Base-by-base conservation (phyloP, 345 rosid species). In the Nasturtium officinale region DNA sequence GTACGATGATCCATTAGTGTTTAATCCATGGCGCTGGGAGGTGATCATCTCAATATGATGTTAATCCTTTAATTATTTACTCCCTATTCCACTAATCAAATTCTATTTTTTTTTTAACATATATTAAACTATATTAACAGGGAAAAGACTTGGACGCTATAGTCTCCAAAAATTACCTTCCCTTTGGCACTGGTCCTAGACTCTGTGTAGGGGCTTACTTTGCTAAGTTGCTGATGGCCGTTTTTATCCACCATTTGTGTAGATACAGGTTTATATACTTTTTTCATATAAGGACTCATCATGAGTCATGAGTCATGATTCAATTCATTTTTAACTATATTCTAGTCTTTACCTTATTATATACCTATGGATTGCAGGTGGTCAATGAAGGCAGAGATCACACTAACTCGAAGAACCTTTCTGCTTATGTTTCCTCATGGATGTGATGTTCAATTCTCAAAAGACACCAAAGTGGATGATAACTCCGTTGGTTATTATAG, bases 1-100 rank as follows among this genome's bases (percentile, higher is more conserved):
- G 29, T 66, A 66, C 5, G 71, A 66, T 1, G 58, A 51, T 48
- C 71, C 71, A 17, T 48, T 48, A 1, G 28, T 35, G 21, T 66
- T 66, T 23, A 48, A 66, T 33, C 71, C 61, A 67, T 67, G 71
- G 71, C 59, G 71, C 0, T 67, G 61, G 71, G 1, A 67, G 71
- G 71, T 67, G 25, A 58, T 16, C 5, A 13, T 26, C n/a, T 29
- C 32, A 29, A 29, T 29, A 29, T 29, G 32, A 29, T 29, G 9
- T 33, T 35, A 11, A 35, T 35, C 37, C 0, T 35, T 11, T 16
- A 58, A 15, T 32, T 12, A 33, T 58, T 62, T 15, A 2, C 15
- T 28, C 23, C 45, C 30, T 6, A 13, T 61, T 62, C 3, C 28
- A 54, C 38, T 28, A 3, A 28, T 54, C 11, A 15, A 55, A 40